Base-by-base conservation (phyloP, 345 rosid species). In the Theobroma cacao region DNA sequence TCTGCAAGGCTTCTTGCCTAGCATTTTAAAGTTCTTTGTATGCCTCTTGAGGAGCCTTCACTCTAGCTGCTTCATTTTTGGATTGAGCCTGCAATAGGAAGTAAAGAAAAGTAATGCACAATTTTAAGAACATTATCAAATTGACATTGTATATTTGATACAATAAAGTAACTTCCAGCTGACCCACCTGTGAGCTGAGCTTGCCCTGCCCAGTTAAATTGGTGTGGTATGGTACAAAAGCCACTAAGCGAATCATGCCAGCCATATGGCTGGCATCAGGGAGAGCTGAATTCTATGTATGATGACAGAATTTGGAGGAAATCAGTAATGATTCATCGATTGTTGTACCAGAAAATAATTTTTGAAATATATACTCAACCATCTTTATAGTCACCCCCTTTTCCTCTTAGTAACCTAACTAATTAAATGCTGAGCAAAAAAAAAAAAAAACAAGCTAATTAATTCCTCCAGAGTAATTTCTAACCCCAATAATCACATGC, bases 1-100 rank as follows among this genome's bases (percentile, higher is more conserved):
- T 91, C 89, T 89, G 94, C 80, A 94, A 71, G 67, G 98, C 98
- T 83, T 96, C 99, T 84, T 96, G 99, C 79, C 99, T 94, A 9
- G 88, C 97, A 76, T 81, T 88, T 66, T 92, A 89, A 80, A 92
- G 97, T 85, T 96, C 98, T 83, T 89, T 96, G 88, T 90, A 85
- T 14, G 90, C 95, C 85, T 96, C 98, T 80, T 92, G 95, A 11
- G 95, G 94, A n/a, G 91, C 97, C 84, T 92, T 96, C 36, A 59
- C 76, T 72, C 99, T 92, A 15, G 91, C 90, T 10, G 92, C 86
- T 47, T 96, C 98, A 0, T 97, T 92, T 84, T 96, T 96, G 43
- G 93, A 84, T 77, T 91, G 86, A 77, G 94, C 97, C 99, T 95
- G 90, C 76, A 80, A 12, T 67, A 22, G 52, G 31, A 69, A 12